These are phyloP conservation scores for Lolium perenne DNA, from an alignment of 176 grass and related monocot species.

Conservation along the genomic window DNA sequence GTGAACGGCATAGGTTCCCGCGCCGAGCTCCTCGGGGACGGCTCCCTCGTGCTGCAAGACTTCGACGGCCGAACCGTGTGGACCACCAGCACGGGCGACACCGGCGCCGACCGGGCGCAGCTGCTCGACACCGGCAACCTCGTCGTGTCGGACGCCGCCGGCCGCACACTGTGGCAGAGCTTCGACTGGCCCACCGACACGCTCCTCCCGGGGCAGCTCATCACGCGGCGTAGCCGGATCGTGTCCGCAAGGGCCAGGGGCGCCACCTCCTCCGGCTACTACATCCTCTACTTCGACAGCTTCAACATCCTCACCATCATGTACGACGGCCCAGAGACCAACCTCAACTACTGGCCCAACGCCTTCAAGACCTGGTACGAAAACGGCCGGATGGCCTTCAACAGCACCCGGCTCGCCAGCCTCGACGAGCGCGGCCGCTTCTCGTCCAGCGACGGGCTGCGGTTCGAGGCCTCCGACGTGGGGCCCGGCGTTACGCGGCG, in stretches of 20 bases:
- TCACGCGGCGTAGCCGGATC: conserved; percentile 54
- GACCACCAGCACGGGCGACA: conserved; percentile 48
- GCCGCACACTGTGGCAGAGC: conserved; percentile 60
- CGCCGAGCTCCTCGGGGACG: conserved; percentile 26
- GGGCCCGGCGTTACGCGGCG: conserved; percentile 25
- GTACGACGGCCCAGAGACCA: conserved; percentile 63
- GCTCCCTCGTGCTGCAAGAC: conserved; percentile 46
- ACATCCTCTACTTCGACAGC: conserved; percentile 65
- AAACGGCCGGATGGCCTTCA: conserved; percentile 60
- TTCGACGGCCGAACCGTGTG: conserved; percentile 53
- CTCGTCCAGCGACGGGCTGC: conserved; percentile 48
- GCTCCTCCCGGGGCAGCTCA: conserved; percentile 54
- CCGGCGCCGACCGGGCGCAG: conserved; percentile 31
- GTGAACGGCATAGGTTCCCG: conserved; percentile 67
- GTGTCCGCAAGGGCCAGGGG: conserved; percentile 47
- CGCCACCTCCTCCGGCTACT: conserved; percentile 47
- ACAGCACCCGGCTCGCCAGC: conserved; percentile 51
- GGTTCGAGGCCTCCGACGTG: conserved; percentile 55
- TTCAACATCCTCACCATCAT: conserved; percentile 64
- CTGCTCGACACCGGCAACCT: conserved; percentile 68
- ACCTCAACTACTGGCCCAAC: conserved; percentile 68
- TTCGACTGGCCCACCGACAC: conserved; percentile 76
- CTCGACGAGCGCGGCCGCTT: conserved; percentile 54
- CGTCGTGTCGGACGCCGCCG: conserved; percentile 41
- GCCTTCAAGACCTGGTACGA: conserved; percentile 48